Conservation (phyloP, 2,329 filamentous ascomycete species). For the Pseudogymnoascus sp. region DNA sequence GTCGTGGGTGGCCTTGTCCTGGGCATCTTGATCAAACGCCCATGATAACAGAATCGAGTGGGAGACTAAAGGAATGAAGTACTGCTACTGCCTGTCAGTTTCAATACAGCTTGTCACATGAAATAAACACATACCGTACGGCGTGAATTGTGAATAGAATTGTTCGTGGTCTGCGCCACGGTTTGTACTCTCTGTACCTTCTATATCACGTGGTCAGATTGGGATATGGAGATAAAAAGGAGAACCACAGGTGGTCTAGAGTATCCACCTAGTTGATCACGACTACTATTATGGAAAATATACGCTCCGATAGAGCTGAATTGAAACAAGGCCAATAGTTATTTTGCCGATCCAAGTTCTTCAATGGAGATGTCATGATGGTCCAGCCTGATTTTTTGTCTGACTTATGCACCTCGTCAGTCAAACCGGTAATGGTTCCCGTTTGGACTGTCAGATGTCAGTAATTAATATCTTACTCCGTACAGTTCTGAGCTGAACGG, state of each 20-base stretch:
- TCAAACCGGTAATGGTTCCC: neutral
- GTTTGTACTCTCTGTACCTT: neutral
- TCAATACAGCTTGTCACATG: neutral
- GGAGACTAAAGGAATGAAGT: neutral
- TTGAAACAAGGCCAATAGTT: neutral
- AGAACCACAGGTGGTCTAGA: neutral
- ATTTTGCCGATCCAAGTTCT: neutral
- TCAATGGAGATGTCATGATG: conserved; percentile 3
- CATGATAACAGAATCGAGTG: neutral
- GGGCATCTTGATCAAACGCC: conserved; percentile 22
- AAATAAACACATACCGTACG: neutral
- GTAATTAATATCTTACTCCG: neutral
- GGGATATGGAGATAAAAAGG: neutral
- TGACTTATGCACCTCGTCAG: neutral
- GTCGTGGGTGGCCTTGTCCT: conserved; percentile 57
- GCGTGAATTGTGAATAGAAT: conserved; percentile 2
- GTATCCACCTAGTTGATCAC: neutral
- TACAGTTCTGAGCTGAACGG: neutral
- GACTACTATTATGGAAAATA: neutral
- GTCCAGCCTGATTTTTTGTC: neutral
- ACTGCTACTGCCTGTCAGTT: neutral
- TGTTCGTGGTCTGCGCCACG: neutral
- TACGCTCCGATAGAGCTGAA: neutral
- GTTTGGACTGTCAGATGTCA: conserved; percentile 3
- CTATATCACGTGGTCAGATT: conserved; percentile 1